Evolutionary conservation across 2,329 filamentous ascomycete species (phyloP).

Genomic region (Aspergillus aculeatus): DNA sequence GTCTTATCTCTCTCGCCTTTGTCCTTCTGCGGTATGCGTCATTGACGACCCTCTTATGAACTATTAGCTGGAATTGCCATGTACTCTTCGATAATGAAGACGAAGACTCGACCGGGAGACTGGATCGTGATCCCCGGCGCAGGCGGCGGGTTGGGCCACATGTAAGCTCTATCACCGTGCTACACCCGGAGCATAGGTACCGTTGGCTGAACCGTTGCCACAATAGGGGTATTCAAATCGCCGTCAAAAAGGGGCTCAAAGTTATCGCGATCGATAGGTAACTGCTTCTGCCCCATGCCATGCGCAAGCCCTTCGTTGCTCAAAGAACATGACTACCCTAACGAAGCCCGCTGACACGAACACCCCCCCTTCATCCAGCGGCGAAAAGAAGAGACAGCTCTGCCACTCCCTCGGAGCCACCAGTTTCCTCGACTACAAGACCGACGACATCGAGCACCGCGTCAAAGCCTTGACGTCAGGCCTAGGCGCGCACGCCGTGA

Average conservation of each 20-base stretch:
- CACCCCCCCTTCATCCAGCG: constrained; percentile 19
- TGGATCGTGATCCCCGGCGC: constrained; percentile 39
- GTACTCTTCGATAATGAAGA: constrained; percentile 42
- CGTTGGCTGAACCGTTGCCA: not conserved
- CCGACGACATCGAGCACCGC: constrained; percentile 39
- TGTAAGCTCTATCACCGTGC: constrained; percentile 24
- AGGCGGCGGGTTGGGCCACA: constrained; percentile 41
- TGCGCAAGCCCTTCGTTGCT: not conserved
- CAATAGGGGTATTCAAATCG: constrained; percentile 39
- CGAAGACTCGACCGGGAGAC: constrained; percentile 34
- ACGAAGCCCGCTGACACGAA: not conserved
- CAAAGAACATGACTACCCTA: not conserved
- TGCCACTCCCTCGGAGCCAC: constrained; percentile 35
- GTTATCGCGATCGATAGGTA: constrained; percentile 42
- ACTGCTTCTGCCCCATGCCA: not conserved
- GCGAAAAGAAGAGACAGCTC: constrained; percentile 34
- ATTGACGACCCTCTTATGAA: not conserved
- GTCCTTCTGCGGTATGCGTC: constrained; percentile 29
- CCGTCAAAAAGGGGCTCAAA: constrained; percentile 34
- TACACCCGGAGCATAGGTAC: not conserved
- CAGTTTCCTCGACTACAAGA: constrained; percentile 35
- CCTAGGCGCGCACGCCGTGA: constrained; percentile 48
- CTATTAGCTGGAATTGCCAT: constrained; percentile 37
- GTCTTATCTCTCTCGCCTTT: not conserved
- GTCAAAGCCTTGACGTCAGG: constrained; percentile 43